Base-by-base conservation (phyloP, 2,329 filamentous ascomycete genomes). In the Alternaria angustiovoidea region DNA sequence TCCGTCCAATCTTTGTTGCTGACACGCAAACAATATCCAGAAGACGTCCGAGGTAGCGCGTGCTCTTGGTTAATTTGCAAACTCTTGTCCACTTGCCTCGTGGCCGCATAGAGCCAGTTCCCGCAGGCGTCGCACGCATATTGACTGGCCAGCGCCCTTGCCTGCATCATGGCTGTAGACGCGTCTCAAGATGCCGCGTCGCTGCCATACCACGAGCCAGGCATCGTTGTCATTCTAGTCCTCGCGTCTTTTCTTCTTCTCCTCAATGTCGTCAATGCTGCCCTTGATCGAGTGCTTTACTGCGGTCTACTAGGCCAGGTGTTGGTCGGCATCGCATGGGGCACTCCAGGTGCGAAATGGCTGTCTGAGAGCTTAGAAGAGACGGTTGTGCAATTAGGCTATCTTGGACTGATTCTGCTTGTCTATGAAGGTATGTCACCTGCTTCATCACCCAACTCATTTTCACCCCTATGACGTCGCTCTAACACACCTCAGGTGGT, bases 251-350 rank as follows among this genome's bases (percentile, higher is more conserved):
- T 93, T 65, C 74, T 92, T 0, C 71, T 92, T 0, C 72, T 86
- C 0, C 82, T 91, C 44, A 91, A 91, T 64, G 44, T 84, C 6
- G 66, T 86, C 61, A 88, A 88, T 63, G 80, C 81, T 56, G 69
- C 83, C 0, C 81, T 92, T 1, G 86, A 93, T 66, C 81, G 78
- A 14, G 65, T 86, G 0, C 70, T 91, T 0, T 91, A 89, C 73
- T 92, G 90, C 69, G 91, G 90, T 0, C 83, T 93, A 0, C 79
- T 93, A 7, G 91, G 90, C 1, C 89, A 94, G 68, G 83, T 94
- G 14, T 79, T 92, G 7, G 74, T 93, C 18, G 91, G 91, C 12
- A 84, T 92, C 8, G 85, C 87, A 8, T 94, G 86, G 85, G 91
- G 91, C 8, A 84, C 84, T 0, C 90, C 91, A 0, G 89, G 89